These are phyloP conservation scores for Coleophoma eucalyptorum DNA, from an alignment of 2,329 filamentous ascomycete species.

Conservation along the genomic window DNA sequence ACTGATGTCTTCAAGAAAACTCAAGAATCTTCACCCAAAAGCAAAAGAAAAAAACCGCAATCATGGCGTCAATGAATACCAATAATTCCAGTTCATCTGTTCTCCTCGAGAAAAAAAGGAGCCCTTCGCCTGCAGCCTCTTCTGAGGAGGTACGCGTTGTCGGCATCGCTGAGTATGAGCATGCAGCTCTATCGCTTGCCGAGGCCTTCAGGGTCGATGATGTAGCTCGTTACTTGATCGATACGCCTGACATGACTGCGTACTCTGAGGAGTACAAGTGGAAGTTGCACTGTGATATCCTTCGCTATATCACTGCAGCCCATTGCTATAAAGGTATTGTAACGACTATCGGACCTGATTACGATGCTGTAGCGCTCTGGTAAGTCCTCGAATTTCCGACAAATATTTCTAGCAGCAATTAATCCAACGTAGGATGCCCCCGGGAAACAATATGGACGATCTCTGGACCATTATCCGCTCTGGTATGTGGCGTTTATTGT, in stretches of 20 bases:
- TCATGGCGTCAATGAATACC: conserved; percentile 34
- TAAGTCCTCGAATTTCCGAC: conserved; percentile 35
- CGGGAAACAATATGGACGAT: conserved; percentile 69
- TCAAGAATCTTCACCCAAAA: background rate
- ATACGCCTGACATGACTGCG: conserved; percentile 62
- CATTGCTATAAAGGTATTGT: conserved; percentile 73
- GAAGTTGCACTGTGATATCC: conserved; percentile 72
- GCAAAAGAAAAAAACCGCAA: conserved; percentile 12
- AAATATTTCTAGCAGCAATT: background rate
- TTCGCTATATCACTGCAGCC: conserved; percentile 73
- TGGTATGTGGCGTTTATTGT: conserved; percentile 75
- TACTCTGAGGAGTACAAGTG: conserved; percentile 66
- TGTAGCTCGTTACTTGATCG: conserved; percentile 70
- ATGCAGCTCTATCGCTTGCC: conserved; percentile 68
- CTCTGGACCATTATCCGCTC: conserved; percentile 68
- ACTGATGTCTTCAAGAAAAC: conserved; percentile 4
- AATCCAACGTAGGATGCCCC: conserved; percentile 59
- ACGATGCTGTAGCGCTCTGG: conserved; percentile 77
- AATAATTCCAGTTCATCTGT: conserved; percentile 11
- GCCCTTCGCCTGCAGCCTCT: conserved; percentile 19
- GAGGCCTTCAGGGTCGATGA: conserved; percentile 76
- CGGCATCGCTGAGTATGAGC: conserved; percentile 62
- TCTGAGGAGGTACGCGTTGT: conserved; percentile 60
- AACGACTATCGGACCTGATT: conserved; percentile 70
- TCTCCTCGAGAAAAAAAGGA: conserved; percentile 25